Evolutionary conservation across 2,329 filamentous ascomycete genomes (phyloP).

Genomic region (Pleurostoma richardsiae): DNA sequence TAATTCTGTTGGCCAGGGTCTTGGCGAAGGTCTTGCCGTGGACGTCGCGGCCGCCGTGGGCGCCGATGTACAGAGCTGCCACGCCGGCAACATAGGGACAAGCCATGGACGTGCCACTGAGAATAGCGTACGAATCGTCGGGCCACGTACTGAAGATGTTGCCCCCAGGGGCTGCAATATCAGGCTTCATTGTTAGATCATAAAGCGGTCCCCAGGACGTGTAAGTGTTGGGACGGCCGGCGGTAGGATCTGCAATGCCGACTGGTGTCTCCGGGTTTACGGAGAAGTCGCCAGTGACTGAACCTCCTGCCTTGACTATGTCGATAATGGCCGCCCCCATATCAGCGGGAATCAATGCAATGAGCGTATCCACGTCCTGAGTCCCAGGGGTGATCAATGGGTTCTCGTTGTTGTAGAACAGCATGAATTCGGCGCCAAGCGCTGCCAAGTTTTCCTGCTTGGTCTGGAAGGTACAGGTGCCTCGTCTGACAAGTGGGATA

Average conservation of each 20-base stretch:
- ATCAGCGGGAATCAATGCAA: slow-evolving; percentile 15
- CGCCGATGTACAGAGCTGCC: slow-evolving; percentile 30
- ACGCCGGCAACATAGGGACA: slow-evolving; percentile 39
- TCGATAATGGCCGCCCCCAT: slow-evolving; percentile 24
- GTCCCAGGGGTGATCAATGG: slow-evolving; percentile 11
- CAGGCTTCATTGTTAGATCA: slow-evolving; percentile 36
- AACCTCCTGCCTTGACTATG: slow-evolving; percentile 19
- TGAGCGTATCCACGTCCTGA: slow-evolving; percentile 6
- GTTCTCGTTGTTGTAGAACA: slow-evolving; percentile 25
- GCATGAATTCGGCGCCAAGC: slow-evolving; percentile 20
- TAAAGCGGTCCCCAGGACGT: slow-evolving; percentile 37
- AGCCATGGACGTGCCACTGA: slow-evolving; percentile 45
- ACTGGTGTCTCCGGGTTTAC: slow-evolving; percentile 2
- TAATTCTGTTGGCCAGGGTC: slow-evolving; percentile 22
- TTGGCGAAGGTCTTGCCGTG: slow-evolving; percentile 23
- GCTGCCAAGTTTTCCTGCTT: slow-evolving; percentile 23
- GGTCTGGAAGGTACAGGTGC: slow-evolving; percentile 13
- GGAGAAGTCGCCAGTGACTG: slow-evolving; percentile 21
- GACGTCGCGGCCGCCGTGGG: slow-evolving; percentile 22
- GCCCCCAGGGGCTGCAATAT: slow-evolving; percentile 35
- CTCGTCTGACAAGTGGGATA: slow-evolving; percentile 34
- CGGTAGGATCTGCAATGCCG: slow-evolving; percentile 9
- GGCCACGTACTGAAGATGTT: slow-evolving; percentile 40
- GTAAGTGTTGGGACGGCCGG: slow-evolving; percentile 30
- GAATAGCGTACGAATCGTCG: slow-evolving; percentile 24